Evolutionary conservation across 495 filamentous ascomycete genomes (phyloP), one percentile per base, ranked within the genome.

Genomic region (Staphylotrichum longicolle): DNA sequence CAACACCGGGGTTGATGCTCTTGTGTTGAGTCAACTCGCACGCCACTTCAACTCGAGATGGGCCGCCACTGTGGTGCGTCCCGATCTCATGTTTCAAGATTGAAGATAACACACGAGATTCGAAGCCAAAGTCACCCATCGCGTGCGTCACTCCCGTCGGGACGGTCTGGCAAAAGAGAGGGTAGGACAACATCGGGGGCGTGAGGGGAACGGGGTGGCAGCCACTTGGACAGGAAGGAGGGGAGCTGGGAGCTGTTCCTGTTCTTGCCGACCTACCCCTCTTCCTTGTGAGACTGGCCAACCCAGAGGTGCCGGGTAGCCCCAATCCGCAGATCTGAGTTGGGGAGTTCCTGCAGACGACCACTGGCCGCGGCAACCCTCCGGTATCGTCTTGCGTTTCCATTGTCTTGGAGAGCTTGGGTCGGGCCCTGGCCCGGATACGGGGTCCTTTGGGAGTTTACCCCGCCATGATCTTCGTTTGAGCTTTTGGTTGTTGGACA

Each of bases 201-300:
- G 32, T 52, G 56, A 58, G 58, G 58, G 40, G 40, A 53, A 44
- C 32, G 41, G 58, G 47, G 11, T n/a, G 12, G 35, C 15, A 0
- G 48, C 14, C 4, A 7, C 35, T 2, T 30, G 4, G 48, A 41
- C 35, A 41, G 49, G 37, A 35, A 12, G 35, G 20, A 30, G 39
- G 37, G 20, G 52, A 42, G 39, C 37, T 55, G n/a, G 45, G 14
- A 57, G 39, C 47, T 15, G 58, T 60, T 60, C 48, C 58, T 60
- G 49, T 53, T 54, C 58, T 60, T 60, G 58, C 58, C 58, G 49
- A 60, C 32, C 45, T 60, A 60, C 58, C 58, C 58, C 58, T 53
- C 58, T 45, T 45, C 47, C 32, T 12, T 15, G 39, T 53, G 47
- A 42, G n/a, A 37, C 30, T 39, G 49, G 10, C 40, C 48, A 53